These are phyloP conservation scores for Entomortierella parvispora DNA, from an alignment of 192 early-diverging fungal genomes.

Conservation along the genomic window DNA sequence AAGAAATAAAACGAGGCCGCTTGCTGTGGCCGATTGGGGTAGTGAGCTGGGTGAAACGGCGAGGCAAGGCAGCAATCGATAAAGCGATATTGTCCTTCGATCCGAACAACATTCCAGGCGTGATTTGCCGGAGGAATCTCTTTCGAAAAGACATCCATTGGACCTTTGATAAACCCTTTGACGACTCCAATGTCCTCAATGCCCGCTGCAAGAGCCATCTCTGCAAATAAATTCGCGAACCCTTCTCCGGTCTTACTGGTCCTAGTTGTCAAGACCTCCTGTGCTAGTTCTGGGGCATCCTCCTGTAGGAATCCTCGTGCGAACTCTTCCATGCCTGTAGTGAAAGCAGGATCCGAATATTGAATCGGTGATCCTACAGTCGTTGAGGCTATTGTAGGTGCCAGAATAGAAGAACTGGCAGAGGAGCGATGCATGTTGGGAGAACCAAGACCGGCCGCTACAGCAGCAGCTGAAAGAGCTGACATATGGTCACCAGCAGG, in stretches of 20 bases:
- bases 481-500: slow-evolving; percentile 30
- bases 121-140: slow-evolving; percentile 37
- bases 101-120: slow-evolving; percentile 53
- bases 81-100: slow-evolving; percentile 63
- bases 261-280: slow-evolving; percentile 51
- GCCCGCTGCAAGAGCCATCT: slow-evolving; percentile 63
- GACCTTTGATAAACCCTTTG: slow-evolving; percentile 58
- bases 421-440: background rate
- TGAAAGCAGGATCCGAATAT: slow-evolving; percentile 13
- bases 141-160: slow-evolving; percentile 49
- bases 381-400: background rate
- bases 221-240: slow-evolving; percentile 61
- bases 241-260: slow-evolving; percentile 58
- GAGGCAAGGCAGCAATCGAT: slow-evolving; percentile 66
- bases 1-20: slow-evolving; percentile 52
- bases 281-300: slow-evolving; percentile 52
- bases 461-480: background rate
- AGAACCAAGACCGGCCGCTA: background rate
- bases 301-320: slow-evolving; percentile 40
- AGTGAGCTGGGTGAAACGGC: slow-evolving; percentile 54
- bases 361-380: background rate
- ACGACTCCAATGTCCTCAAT: slow-evolving; percentile 57
- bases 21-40: slow-evolving; percentile 24
- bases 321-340: slow-evolving; percentile 32
- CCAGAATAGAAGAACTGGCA: background rate